Evolutionary conservation across 2,329 filamentous ascomycete species (phyloP).

Genomic region (Kalaharituber pfeilii): DNA sequence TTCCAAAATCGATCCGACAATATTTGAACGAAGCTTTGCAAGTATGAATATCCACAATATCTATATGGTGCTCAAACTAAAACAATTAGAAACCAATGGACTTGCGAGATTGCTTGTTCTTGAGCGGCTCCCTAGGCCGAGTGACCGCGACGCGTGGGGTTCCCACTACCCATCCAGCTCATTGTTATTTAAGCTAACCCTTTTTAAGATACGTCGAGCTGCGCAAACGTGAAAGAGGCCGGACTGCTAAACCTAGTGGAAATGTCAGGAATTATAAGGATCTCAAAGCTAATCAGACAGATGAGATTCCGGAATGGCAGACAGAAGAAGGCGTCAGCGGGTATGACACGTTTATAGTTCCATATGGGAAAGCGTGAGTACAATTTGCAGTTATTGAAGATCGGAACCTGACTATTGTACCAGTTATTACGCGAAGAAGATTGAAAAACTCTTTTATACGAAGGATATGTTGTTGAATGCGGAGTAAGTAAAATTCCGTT

Average conservation of each 20-base stretch:
- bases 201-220: conserved; percentile 42
- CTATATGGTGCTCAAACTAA: not conserved
- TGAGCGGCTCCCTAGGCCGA: conserved; percentile 54
- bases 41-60: conserved; percentile 14
- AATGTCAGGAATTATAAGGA: conserved; percentile 44
- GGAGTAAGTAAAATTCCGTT: conserved; percentile 30
- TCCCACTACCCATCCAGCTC: not conserved
- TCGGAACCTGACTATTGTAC: conserved; percentile 26
- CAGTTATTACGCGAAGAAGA: conserved; percentile 43
- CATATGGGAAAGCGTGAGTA: conserved; percentile 36
- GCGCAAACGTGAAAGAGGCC: conserved; percentile 52
- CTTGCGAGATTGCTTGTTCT: conserved; percentile 63
- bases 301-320: conserved; percentile 68
- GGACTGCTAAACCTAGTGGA: conserved; percentile 30
- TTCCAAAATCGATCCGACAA: conserved; percentile 63
- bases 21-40: conserved; percentile 65
- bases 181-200: not conserved
- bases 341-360: conserved; percentile 61
- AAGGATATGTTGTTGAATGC: conserved; percentile 69
- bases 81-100: conserved; percentile 42
- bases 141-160: conserved; percentile 40
- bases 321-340: conserved; percentile 56
- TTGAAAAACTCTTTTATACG: conserved; percentile 67
- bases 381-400: not conserved
- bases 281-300: conserved; percentile 36